Evolutionary conservation across 2,329 filamentous ascomycete species (phyloP).

Genomic region (Ceratocystis cubensis): DNA sequence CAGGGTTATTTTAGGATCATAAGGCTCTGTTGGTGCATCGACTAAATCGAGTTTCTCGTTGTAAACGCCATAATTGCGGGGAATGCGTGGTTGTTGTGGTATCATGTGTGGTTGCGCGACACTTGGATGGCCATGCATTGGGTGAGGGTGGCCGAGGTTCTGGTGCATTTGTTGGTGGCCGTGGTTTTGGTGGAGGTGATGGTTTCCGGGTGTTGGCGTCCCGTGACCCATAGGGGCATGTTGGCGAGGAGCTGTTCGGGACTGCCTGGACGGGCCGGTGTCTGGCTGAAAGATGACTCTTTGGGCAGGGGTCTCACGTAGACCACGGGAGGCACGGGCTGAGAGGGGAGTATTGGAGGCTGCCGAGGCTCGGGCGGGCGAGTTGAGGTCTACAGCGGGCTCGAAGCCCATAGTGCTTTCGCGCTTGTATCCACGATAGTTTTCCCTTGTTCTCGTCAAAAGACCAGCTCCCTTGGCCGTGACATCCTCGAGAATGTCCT

Average conservation of each 20-base stretch:
- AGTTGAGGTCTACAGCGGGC: constrained; percentile 47
- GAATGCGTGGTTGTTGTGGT: constrained; percentile 34
- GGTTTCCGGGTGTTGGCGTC: not conserved
- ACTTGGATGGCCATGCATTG: constrained; percentile 3
- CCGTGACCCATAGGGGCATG: constrained; percentile 4
- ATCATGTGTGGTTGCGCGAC: constrained; percentile 12
- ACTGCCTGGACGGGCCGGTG: constrained; percentile 48
- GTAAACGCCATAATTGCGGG: constrained; percentile 26
- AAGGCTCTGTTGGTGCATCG: constrained; percentile 28
- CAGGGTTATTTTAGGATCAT: constrained; percentile 42
- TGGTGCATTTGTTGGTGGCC: constrained; percentile 5
- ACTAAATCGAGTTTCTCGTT: constrained; percentile 20
- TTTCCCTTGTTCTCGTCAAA: constrained; percentile 66
- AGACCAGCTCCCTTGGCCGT: constrained; percentile 74
- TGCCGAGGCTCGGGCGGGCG: constrained; percentile 39
- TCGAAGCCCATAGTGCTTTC: constrained; percentile 43
- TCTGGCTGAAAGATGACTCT: constrained; percentile 78
- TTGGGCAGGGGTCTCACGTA: constrained; percentile 74
- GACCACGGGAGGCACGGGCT: constrained; percentile 48
- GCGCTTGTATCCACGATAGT: constrained; percentile 45
- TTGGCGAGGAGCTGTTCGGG: constrained; percentile 4
- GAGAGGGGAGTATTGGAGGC: constrained; percentile 35
- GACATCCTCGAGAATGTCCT: constrained; percentile 76
- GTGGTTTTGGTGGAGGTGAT: not conserved
- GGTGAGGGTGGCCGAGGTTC: constrained; percentile 27